Conservation (phyloP, 1,284 basidiomycete genomes). For the Puccinia polysora region DNA sequence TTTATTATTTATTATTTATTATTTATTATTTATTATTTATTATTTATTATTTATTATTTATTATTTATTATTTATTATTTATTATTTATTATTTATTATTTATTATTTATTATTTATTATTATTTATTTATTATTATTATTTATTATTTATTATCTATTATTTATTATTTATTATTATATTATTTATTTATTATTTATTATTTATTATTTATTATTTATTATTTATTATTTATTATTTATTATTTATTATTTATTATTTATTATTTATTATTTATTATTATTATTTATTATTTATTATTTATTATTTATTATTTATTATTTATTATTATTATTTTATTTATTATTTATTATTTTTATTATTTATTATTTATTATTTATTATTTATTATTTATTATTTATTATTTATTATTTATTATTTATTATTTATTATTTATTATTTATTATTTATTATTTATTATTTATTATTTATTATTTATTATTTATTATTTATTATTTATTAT, state of each 20-base stretch:
- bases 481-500: background rate
- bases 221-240: background rate
- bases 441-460: background rate
- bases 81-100: slow-evolving; percentile 4
- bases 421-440: background rate
- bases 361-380: slow-evolving; percentile 2
- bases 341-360: background rate
- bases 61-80: slow-evolving; percentile 4
- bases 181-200: background rate
- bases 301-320: slow-evolving; percentile 3
- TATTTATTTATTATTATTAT: background rate
- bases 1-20: background rate
- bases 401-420: slow-evolving; percentile 11
- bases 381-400: slow-evolving; percentile 11
- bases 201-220: background rate
- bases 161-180: slow-evolving; percentile 4
- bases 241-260: background rate
- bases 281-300: background rate
- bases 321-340: too few relatives aligned
- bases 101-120: slow-evolving; percentile 4
- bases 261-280: background rate
- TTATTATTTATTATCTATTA: too few relatives aligned
- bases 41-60: background rate
- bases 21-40: background rate
- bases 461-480: background rate